Percentiles rank a stretch among this genome's conserved stretches.
phyloP scores from a whole-genome alignment of 2,329 filamentous ascomycete species.

The Talaromyces marneffei region DNA sequence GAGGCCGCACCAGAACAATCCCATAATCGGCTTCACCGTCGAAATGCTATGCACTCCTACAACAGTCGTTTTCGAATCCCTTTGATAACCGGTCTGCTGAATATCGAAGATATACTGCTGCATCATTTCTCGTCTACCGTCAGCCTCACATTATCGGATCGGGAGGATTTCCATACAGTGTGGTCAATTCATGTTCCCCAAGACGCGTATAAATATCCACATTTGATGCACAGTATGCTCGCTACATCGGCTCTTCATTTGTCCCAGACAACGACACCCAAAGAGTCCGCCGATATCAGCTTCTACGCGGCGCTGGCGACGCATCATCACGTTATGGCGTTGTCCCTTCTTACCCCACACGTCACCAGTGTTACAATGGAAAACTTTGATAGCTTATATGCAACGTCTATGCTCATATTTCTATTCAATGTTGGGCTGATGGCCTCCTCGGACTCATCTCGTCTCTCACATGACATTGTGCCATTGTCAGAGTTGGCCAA shows the following conservation, averaged over 20 bases:
- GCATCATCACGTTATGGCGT: slow-evolving; percentile 1
- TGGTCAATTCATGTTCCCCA: not conserved
- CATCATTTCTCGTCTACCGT: slow-evolving; percentile 7
- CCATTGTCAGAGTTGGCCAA: slow-evolving; percentile 5
- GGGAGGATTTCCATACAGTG: slow-evolving; percentile 1
- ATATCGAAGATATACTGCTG: slow-evolving; percentile 1
- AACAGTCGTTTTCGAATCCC: not conserved
- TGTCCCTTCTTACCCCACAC: slow-evolving; percentile 8
- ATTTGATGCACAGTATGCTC: slow-evolving; percentile 13
- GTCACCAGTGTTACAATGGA: not conserved
- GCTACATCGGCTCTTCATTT: slow-evolving; percentile 10
- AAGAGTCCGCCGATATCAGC: not conserved
- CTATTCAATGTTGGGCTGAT: slow-evolving; percentile 6
- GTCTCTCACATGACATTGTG: slow-evolving; percentile 1
- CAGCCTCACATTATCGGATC: slow-evolving; percentile 7
- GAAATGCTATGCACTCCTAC: not conserved
- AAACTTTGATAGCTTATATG: slow-evolving; percentile 12
- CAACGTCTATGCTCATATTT: slow-evolving; percentile 8
- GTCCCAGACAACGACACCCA: not conserved
- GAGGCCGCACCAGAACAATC: not conserved
- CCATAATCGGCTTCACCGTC: not conserved
- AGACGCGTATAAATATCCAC: not conserved
- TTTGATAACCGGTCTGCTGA: not conserved
- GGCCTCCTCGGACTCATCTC: not conserved
- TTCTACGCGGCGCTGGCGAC: not conserved